Percentiles rank a stretch among this genome's conserved stretches.
Conservation (phyloP, 441 rosid species). For the Pelargonium fulgidum region DNA sequence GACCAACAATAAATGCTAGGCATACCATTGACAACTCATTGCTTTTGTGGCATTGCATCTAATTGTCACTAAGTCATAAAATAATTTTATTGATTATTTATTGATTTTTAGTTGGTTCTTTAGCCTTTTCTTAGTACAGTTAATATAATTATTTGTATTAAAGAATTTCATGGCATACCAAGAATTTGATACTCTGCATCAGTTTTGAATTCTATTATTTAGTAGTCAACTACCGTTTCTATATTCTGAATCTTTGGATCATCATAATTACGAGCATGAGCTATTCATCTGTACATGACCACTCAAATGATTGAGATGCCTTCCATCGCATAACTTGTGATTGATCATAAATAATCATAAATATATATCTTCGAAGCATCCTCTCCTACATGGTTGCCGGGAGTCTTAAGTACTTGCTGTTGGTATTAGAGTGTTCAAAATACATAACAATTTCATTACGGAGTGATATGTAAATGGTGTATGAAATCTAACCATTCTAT, state of each 20-base stretch:
- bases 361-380: not conserved
- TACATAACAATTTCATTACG: conserved; percentile 10
- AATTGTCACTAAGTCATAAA: not conserved
- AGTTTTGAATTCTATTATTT: not conserved
- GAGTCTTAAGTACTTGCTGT: conserved; percentile 5
- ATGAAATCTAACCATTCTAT: conserved; percentile 21
- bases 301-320: not conserved
- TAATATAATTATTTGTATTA: not conserved
- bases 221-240: not conserved
- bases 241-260: not conserved
- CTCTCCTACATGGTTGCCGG: not conserved
- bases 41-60: not conserved
- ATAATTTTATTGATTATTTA: not conserved
- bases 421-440: conserved; percentile 1
- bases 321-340: not conserved
- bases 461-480: conserved; percentile 13
- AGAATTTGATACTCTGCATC: not conserved
- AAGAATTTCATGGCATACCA: not conserved
- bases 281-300: not conserved
- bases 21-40: not conserved
- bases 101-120: not conserved
- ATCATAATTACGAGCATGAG: not conserved
- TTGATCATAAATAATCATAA: not conserved
- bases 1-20: not conserved
- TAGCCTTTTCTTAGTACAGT: not conserved